Percentiles rank a stretch among this genome's conserved stretches.
These are phyloP conservation scores for Sugiyamaella sp. DNA, from an alignment of 1,139 yeast genomes.

Conservation along the genomic window DNA sequence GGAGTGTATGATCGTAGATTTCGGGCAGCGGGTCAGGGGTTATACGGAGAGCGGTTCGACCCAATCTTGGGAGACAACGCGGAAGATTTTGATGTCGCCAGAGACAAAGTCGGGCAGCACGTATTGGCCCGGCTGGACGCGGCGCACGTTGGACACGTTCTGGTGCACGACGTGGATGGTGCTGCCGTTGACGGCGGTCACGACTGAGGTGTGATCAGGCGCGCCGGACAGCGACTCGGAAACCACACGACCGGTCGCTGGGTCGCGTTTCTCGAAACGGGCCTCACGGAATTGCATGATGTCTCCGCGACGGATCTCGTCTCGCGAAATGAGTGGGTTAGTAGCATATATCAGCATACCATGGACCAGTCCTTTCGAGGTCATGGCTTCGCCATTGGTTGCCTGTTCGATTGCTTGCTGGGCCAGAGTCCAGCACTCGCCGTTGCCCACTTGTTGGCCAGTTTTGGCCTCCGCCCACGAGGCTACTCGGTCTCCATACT, in stretches of 20 bases:
- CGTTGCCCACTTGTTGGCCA: conserved; percentile 64
- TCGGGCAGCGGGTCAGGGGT: too few relatives aligned
- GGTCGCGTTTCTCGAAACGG: conserved; percentile 44
- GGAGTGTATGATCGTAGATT: background rate
- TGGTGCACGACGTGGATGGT: conserved; percentile 58
- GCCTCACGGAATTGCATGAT: conserved; percentile 51
- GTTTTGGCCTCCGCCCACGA: conserved; percentile 61
- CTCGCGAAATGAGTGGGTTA: conserved; percentile 32
- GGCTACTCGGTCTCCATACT: conserved; percentile 54
- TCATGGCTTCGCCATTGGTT: conserved; percentile 65
- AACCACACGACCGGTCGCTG: conserved; percentile 26
- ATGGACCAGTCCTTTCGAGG: conserved; percentile 56
- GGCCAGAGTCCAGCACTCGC: conserved; percentile 83
- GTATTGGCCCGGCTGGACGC: conserved; percentile 53
- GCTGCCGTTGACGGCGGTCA: conserved; percentile 42
- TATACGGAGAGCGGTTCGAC: conserved; percentile 39
- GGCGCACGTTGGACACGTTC: conserved; percentile 56
- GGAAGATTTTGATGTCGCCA: conserved; percentile 56
- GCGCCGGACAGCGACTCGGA: conserved; percentile 47
- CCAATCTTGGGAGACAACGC: conserved; percentile 62
- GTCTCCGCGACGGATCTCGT: conserved; percentile 50
- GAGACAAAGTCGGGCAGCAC: conserved; percentile 49
- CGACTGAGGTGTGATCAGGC: conserved; percentile 72
- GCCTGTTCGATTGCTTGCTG: conserved; percentile 61
- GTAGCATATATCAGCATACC: conserved; percentile 56